A percentile compares a stretch with the other conserved stretches of the same genome.
phyloP scores from a whole-genome alignment of 2,329 filamentous ascomycete genomes.

The Huntiella moniliformis region DNA sequence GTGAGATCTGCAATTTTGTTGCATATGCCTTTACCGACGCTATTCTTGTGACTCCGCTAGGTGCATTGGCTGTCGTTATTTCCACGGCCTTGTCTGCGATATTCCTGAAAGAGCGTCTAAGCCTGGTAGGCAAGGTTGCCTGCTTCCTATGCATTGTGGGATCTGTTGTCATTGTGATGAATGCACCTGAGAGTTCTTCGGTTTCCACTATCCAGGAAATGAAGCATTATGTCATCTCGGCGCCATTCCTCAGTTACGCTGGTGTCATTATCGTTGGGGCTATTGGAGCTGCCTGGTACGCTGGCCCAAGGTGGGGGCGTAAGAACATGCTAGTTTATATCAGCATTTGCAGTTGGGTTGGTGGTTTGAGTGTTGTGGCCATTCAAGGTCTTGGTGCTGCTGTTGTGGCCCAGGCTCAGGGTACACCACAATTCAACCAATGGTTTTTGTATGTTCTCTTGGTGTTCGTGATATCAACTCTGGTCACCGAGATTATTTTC shows the following conservation, averaged over 20 bases:
- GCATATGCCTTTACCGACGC: conserved; percentile 95
- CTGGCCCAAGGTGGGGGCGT: conserved; percentile 76
- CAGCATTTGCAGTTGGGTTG: conserved; percentile 86
- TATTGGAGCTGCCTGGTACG: conserved; percentile 55
- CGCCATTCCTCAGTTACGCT: conserved; percentile 70
- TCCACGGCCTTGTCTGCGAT: conserved; percentile 82
- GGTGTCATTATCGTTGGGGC: conserved; percentile 65
- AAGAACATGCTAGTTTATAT: conserved; percentile 97
- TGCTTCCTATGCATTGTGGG: conserved; percentile 92
- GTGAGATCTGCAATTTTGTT: conserved; percentile 92
- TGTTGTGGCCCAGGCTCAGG: conserved; percentile 69
- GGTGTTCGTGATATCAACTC: conserved; percentile 74
- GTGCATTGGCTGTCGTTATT: conserved; percentile 80
- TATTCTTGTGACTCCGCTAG: conserved; percentile 82
- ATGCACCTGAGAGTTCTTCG: conserved; percentile 71
- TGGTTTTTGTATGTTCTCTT: conserved; percentile 92
- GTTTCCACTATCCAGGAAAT: conserved; percentile 82
- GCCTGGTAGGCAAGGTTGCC: conserved; percentile 87
- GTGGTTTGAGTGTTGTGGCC: conserved; percentile 82
- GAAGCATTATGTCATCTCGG: conserved; percentile 68
- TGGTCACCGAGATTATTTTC: conserved; percentile 86
- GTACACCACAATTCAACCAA: conserved; percentile 78
- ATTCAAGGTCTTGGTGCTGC: conserved; percentile 86
- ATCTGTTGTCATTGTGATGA: conserved; percentile 83
- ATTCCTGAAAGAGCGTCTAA: conserved; percentile 86